These are phyloP conservation scores for Hypoxylon rubiginosum DNA, from an alignment of 2,329 filamentous ascomycete genomes.

Conservation along the genomic window DNA sequence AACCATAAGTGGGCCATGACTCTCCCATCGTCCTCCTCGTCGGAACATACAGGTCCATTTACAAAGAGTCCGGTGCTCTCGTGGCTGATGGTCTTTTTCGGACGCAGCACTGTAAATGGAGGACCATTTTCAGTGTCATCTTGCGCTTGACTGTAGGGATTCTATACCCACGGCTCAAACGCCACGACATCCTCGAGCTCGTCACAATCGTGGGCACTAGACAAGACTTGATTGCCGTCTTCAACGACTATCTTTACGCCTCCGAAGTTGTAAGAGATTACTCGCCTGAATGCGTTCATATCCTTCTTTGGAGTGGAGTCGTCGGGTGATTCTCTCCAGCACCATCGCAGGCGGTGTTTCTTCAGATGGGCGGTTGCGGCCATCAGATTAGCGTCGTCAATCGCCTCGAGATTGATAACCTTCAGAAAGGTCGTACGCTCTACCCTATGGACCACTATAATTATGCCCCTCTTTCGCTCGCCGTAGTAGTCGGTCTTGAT, in stretches of 20 bases:
- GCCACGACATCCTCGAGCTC: neutral
- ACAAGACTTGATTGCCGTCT: neutral
- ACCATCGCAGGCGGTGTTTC: neutral
- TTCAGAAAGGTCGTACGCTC: conserved; percentile 9
- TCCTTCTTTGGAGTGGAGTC: neutral
- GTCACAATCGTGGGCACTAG: neutral
- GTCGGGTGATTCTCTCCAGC: neutral
- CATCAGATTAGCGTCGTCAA: neutral
- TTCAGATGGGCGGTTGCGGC: neutral
- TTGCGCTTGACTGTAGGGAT: neutral
- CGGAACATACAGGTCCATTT: neutral
- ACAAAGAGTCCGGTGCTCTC: neutral
- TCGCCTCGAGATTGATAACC: neutral
- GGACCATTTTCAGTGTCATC: neutral
- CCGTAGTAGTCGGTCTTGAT: neutral
- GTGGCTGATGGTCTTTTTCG: neutral
- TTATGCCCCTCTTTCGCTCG: conserved; percentile 1
- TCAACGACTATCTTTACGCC: conserved; percentile 13
- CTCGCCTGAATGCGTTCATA: conserved; percentile 10
- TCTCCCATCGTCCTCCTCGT: neutral
- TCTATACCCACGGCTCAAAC: neutral
- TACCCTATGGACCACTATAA: conserved; percentile 2
- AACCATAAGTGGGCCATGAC: neutral
- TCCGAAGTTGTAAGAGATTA: conserved; percentile 13
- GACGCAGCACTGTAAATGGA: neutral